Percentiles rank a stretch among this genome's conserved stretches.
These are phyloP conservation scores for Diversispora eburnea DNA, from an alignment of 192 early-diverging fungal genomes.

Conservation along the genomic window DNA sequence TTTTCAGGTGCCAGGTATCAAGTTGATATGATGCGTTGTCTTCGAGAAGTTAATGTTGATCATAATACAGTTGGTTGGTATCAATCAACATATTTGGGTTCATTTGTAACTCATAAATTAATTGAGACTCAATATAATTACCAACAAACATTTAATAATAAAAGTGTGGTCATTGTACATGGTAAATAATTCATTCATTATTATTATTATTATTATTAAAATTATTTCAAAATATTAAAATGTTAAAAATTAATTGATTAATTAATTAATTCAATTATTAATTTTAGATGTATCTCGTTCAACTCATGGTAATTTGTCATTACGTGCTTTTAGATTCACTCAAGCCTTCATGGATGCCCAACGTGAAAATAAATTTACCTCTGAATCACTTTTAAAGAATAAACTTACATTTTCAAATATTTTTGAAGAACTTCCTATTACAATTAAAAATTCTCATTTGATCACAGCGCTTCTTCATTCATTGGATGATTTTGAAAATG, in stretches of 20 bases:
- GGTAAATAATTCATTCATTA: slow-evolving; percentile 33
- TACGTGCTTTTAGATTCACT: slow-evolving; percentile 87
- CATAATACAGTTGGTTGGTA: slow-evolving; percentile 98
- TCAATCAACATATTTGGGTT: slow-evolving; percentile 83
- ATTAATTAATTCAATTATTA: neutral
- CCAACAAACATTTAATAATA: slow-evolving; percentile 75
- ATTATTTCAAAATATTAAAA: neutral
- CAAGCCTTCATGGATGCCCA: slow-evolving; percentile 82
- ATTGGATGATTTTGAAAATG: slow-evolving; percentile 57
- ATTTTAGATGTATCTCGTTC: slow-evolving; percentile 73
- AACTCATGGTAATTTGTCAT: slow-evolving; percentile 75
- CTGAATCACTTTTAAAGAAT: slow-evolving; percentile 69
- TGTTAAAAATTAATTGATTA: too few relatives aligned
- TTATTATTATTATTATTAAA: neutral
- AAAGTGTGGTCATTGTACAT: slow-evolving; percentile 91
- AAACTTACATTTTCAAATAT: slow-evolving; percentile 82
- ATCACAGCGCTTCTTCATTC: slow-evolving; percentile 74
- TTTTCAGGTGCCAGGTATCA: slow-evolving; percentile 69
- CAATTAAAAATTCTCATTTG: slow-evolving; percentile 80
- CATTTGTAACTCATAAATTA: slow-evolving; percentile 85
- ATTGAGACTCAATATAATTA: slow-evolving; percentile 89
- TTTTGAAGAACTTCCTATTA: slow-evolving; percentile 87
- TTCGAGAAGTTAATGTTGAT: slow-evolving; percentile 92
- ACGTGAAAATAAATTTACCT: slow-evolving; percentile 78
- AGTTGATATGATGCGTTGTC: slow-evolving; percentile 87